These are phyloP conservation scores for Verticillium isaacii DNA, from an alignment of 2,329 filamentous ascomycete genomes.

Conservation along the genomic window DNA sequence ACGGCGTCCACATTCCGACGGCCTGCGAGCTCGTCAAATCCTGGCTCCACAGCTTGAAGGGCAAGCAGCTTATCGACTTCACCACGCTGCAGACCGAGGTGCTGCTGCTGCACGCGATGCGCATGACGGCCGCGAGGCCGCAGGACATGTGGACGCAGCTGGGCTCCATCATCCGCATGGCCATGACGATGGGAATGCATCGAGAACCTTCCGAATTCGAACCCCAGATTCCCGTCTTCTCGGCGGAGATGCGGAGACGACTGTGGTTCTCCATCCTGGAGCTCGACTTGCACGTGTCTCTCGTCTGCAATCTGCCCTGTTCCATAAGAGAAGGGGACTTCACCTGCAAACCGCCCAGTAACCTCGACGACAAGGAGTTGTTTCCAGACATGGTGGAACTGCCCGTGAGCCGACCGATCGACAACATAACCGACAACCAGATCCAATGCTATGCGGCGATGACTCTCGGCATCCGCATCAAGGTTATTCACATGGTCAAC, in stretches of 20 bases:
- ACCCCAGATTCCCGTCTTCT: constrained; percentile 42
- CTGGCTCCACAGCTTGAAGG: constrained; percentile 47
- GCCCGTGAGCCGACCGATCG: constrained; percentile 43
- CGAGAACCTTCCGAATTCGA: constrained; percentile 51
- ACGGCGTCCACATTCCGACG: constrained; percentile 53
- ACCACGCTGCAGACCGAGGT: constrained; percentile 49
- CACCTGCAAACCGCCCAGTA: constrained; percentile 46
- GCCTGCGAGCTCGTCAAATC: constrained; percentile 49
- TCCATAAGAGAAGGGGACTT: constrained; percentile 49
- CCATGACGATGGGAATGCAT: constrained; percentile 56
- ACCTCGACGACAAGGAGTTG: constrained; percentile 48
- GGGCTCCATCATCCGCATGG: constrained; percentile 51
- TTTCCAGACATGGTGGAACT: constrained; percentile 42
- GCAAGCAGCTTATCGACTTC: constrained; percentile 48
- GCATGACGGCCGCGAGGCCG: constrained; percentile 42
- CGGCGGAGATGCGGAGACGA: constrained; percentile 48
- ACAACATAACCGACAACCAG: constrained; percentile 47
- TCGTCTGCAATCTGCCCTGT: constrained; percentile 46
- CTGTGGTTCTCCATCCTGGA: constrained; percentile 54
- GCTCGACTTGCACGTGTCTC: constrained; percentile 50
- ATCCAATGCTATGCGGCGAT: constrained; percentile 49
- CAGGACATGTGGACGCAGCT: constrained; percentile 51
- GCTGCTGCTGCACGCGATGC: constrained; percentile 46
- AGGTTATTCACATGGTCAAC: constrained; percentile 44
- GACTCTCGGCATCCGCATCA: constrained; percentile 44